Base-by-base conservation (phyloP, 345 rosid genomes). In the Populus deltoides region DNA sequence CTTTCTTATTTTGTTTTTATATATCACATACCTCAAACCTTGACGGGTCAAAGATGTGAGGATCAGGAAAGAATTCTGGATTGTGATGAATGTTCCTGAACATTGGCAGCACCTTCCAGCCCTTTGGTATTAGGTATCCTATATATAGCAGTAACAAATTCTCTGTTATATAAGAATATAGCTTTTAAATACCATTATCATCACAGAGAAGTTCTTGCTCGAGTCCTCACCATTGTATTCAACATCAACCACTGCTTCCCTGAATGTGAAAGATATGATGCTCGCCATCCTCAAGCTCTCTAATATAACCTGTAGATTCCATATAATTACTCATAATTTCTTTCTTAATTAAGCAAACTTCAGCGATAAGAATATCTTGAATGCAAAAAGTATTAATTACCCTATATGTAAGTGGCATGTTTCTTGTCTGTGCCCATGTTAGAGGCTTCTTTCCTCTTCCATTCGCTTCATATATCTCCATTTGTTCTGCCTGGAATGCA, bases 71-170 rank as follows among this genome's bases (percentile, higher is more conserved):
- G 74, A 88, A 83, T 41, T 91, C 91, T 20, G 92, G 90, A 78
- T 86, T 89, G 84, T 93, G 94, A 81, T 96, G 99, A 79, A 93
- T 96, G 82, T 91, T 93, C 90, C 99, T 87, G 87, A 96, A 96
- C 67, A 93, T 73, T 77, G 99, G 99, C 98, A 96, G 88, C 82
- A 96, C 99, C 84, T 96, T 96, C 99, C 99, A 96, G 53, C 99
- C 99, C 75, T 90, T 93, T 29, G 99, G 99, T 78, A 96, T 96
- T 71, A 87, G 83, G 81, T 88, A 90, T 45, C 99, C 99, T 96
- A 81, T 65, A 76, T 96, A 81, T 65, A 76, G 17, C 65, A 5
- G 24, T 3, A 5, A 36, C 9, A 31, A 68, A 17, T 16, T 47
- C 15, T 35, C 29, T 59, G 0, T 59, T n/a, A n/a, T 0, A 29